Base-by-base conservation (phyloP, 2,329 filamentous ascomycete species). In the Neonectria punicea region DNA sequence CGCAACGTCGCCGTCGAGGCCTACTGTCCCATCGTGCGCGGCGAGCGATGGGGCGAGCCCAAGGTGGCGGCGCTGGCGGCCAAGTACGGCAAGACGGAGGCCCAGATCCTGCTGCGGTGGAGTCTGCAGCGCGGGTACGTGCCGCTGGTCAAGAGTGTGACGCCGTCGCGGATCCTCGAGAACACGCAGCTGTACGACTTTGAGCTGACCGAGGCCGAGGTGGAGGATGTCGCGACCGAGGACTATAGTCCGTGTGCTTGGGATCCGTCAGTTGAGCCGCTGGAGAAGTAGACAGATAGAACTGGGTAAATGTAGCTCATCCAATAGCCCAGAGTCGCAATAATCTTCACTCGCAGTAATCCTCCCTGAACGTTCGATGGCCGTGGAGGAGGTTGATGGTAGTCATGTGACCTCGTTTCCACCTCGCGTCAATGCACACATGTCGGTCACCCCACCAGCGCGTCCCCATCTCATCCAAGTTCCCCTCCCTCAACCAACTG, bases 91-190 rank as follows among this genome's bases (percentile, higher is more conserved):
- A 94, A 91, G 81, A 87, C 87, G 8, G 87, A 91, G 64, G 91
- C 92, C 10, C 94, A 97, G 83, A 81, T 97, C 10, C 79, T 97
- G 73, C 81, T 97, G 54, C 86, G 93, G 67, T 97, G 93, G 86
- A 92, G 91, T 70, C 78, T 97, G 79, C 92, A 97, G 79, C 94
- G 93, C 80, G 91, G 88, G 4, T 89, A 88, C 77, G 84, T 92
- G 36, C 91, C 91, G 50, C 81, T 94, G 66, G 90, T 92, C 22
- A 94, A 94, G 85, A 93, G 89, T 65, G 90, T 91, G 54, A 91
- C 87, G 5, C 85, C 88, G 0, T 86, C 84, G 32, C 84, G 91
- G 13, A 93, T 94, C 67, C 80, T 83, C 64, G 86, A 89, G 75
- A 94, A 94, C 71, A 78, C 84, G 0, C 79, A 79, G 3, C 65